These are phyloP conservation scores for Pseudonitzschia pungens DNA, from an alignment of 108 stramenopile species.

Conservation along the genomic window DNA sequence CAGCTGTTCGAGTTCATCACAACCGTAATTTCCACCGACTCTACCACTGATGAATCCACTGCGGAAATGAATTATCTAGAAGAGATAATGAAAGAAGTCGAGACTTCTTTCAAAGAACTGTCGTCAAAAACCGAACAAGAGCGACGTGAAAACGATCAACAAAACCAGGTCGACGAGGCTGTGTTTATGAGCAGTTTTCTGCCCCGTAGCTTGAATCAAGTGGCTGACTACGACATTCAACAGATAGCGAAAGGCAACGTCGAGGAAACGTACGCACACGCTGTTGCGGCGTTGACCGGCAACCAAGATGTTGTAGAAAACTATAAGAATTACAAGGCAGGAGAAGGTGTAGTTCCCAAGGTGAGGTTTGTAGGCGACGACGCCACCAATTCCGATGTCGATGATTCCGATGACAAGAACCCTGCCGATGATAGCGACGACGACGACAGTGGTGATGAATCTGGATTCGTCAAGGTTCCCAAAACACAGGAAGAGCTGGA, in stretches of 20 bases:
- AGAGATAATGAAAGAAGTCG: slow-evolving; percentile 13
- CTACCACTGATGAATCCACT: slow-evolving; percentile 30
- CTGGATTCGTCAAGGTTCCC: slow-evolving; percentile 51
- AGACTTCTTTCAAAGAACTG: slow-evolving; percentile 15
- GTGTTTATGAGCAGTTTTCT: slow-evolving; percentile 92
- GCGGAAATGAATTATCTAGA: slow-evolving; percentile 56
- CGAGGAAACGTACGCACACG: slow-evolving; percentile 86
- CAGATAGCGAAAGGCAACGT: slow-evolving; percentile 84
- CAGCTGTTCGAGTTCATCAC: slow-evolving; percentile 90
- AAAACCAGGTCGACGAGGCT: slow-evolving; percentile 81
- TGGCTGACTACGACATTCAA: slow-evolving; percentile 82
- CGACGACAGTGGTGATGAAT: slow-evolving; percentile 40
- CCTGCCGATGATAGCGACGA: slow-evolving; percentile 31
- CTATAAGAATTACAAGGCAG: slow-evolving; percentile 32
- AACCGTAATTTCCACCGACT: slow-evolving; percentile 31
- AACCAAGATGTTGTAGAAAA: slow-evolving; percentile 72
- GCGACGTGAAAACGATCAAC: slow-evolving; percentile 58
- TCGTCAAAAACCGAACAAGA: slow-evolving; percentile 40
- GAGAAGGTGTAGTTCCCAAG: slow-evolving; percentile 15
- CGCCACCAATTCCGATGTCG: slow-evolving; percentile 26
- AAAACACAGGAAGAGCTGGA: slow-evolving; percentile 73
- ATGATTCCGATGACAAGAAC: slow-evolving; percentile 25
- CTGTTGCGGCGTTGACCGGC: slow-evolving; percentile 86
- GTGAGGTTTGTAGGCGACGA: not conserved
- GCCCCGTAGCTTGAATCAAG: slow-evolving; percentile 85